Conservation (phyloP, 176 grass and related monocot genomes). For the Oryza meyeriana region DNA sequence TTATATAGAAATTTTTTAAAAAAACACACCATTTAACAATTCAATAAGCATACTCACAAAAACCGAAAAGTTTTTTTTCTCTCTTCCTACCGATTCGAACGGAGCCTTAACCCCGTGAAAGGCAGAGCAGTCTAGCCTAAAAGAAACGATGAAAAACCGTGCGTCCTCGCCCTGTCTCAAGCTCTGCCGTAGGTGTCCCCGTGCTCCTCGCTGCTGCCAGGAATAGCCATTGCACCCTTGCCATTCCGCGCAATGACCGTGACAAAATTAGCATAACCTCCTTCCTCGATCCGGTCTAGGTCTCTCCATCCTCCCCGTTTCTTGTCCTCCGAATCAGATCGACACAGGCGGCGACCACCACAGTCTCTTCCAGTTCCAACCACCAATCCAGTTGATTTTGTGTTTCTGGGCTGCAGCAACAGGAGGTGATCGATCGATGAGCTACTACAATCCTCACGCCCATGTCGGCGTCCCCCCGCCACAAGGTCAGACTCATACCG, state of each 20-base stretch:
- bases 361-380: neutral
- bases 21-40: too few species aligned
- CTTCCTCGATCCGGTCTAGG: neutral
- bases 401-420: neutral
- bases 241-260: neutral
- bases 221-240: neutral
- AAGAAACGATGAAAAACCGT: neutral
- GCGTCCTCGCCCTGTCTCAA: neutral
- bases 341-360: neutral
- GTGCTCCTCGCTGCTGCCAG: neutral
- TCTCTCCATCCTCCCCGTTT: neutral
- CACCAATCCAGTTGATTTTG: neutral
- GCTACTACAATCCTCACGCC: conserved; percentile 61
- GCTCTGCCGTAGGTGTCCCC: neutral
- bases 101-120: neutral
- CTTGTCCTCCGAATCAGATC: conserved; percentile 3
- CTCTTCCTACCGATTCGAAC: too few species aligned
- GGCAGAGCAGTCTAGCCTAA: too few species aligned
- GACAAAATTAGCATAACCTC: neutral
- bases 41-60: too few species aligned
- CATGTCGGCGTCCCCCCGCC: conserved; percentile 42
- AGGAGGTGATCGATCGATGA: conserved; percentile 31
- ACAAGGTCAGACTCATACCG: conserved; percentile 38
- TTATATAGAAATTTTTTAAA: too few species aligned
- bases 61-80: too few species aligned